Evolutionary conservation across 177 flowering plant species (phyloP).

Genomic region (Telopea speciosissima): DNA sequence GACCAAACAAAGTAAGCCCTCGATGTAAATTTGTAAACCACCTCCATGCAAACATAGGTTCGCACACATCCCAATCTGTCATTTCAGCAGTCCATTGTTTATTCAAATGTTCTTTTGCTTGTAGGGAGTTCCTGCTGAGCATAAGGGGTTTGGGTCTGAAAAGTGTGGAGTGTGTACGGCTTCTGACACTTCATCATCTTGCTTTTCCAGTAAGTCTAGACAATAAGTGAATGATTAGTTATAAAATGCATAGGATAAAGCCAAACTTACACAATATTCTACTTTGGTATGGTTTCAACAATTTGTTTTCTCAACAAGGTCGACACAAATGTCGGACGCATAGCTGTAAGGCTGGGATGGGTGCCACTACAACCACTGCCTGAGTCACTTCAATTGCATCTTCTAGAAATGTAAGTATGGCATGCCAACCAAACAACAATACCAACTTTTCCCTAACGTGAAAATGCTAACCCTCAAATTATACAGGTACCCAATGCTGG

Average conservation of each 20-base stretch:
- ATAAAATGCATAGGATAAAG: neutral
- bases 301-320: conserved; percentile 38
- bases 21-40: neutral
- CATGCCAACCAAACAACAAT: neutral
- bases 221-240: neutral
- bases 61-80: neutral
- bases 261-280: neutral
- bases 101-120: conserved; percentile 3
- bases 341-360: conserved; percentile 84
- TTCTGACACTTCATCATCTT: conserved; percentile 59
- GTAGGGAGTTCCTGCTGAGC: conserved; percentile 63
- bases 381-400: conserved; percentile 57
- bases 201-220: conserved; percentile 69
- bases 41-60: neutral
- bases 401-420: conserved; percentile 49
- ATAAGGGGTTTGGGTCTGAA: conserved; percentile 68
- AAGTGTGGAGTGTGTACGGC: conserved; percentile 81
- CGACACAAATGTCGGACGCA: conserved; percentile 79
- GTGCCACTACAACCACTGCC: conserved; percentile 83
- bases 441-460: neutral
- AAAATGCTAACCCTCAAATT: conserved; percentile 15
- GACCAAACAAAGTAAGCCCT: conserved; percentile 81
- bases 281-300: neutral
- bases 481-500: conserved; percentile 66
- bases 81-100: too few species aligned